phyloP scores from a whole-genome alignment of 2,329 filamentous ascomycete species.

The Fusarium incarnatum region DNA sequence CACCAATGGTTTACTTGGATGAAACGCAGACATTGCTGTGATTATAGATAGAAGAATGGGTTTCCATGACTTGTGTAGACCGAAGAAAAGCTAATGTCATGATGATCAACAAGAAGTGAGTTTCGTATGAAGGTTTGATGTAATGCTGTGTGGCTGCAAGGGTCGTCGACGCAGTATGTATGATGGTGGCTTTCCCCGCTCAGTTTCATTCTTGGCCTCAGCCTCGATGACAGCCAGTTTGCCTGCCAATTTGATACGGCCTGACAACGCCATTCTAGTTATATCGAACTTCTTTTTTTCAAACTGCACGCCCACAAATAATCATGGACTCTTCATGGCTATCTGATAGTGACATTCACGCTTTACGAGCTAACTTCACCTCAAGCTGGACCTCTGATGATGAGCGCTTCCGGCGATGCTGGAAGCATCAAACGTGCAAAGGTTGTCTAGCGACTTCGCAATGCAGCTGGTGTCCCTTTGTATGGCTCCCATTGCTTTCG shows the following conservation, averaged over 20 bases:
- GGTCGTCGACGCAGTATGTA: conserved; percentile 7
- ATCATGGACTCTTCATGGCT: conserved; percentile 27
- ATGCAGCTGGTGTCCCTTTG: conserved; percentile 67
- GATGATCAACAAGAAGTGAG: neutral
- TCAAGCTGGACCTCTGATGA: conserved; percentile 44
- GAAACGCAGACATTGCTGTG: conserved; percentile 4
- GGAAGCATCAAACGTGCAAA: conserved; percentile 62
- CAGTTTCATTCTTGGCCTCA: conserved; percentile 3
- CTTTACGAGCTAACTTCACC: conserved; percentile 49
- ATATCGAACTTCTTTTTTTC: neutral
- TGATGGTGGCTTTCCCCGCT: conserved; percentile 29
- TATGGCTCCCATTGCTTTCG: conserved; percentile 45
- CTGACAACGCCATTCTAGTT: neutral
- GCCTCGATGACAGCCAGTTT: conserved; percentile 3
- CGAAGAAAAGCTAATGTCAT: neutral
- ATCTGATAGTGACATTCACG: conserved; percentile 18
- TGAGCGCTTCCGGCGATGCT: conserved; percentile 62
- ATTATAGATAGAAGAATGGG: neutral
- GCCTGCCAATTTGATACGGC: neutral
- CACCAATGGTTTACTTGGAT: conserved; percentile 8
- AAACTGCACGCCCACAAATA: neutral
- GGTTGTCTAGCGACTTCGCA: conserved; percentile 57
- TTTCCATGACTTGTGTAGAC: neutral
- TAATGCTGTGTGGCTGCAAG: conserved; percentile 18
- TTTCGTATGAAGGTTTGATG: conserved; percentile 1